phyloP scores from a whole-genome alignment of 352 stramenopile species.

The Phytopythium cucurbitacearum region DNA sequence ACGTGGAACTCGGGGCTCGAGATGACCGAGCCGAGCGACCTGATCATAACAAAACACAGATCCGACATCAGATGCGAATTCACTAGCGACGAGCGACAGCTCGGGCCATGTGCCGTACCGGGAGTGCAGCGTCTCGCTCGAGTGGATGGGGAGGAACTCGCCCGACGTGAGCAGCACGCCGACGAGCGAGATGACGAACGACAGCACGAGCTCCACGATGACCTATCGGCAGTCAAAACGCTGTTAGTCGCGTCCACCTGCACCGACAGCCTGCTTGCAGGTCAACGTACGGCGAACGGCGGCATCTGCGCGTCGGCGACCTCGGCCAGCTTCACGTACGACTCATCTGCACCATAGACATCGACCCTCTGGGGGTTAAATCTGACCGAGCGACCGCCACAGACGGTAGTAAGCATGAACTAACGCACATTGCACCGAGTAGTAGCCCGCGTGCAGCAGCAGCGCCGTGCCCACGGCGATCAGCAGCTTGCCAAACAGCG shows the following conservation, averaged over 20 bases:
- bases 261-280: too few species aligned
- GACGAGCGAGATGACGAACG: conserved; percentile 62
- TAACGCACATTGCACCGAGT: conserved; percentile 72
- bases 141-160: conserved; percentile 71
- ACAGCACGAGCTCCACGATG: conserved; percentile 60
- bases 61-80: too few species aligned
- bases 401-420: conserved; percentile 6
- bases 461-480: conserved; percentile 61
- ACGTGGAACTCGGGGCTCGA: conserved; percentile 75
- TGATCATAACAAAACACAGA: conserved; percentile 8
- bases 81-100: not conserved
- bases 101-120: conserved; percentile 22
- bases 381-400: not conserved
- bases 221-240: conserved; percentile 25
- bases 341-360: conserved; percentile 41
- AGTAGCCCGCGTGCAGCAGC: conserved; percentile 76
- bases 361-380: not conserved
- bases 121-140: conserved; percentile 57
- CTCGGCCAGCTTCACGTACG: conserved; percentile 72
- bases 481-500: conserved; percentile 62
- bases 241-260: not conserved
- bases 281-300: conserved; percentile 39
- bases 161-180: conserved; percentile 68
- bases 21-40: conserved; percentile 59
- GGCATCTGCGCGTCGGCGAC: conserved; percentile 66